Conservation (phyloP, 2,329 filamentous ascomycete species). For the Botryotinia calthae region DNA sequence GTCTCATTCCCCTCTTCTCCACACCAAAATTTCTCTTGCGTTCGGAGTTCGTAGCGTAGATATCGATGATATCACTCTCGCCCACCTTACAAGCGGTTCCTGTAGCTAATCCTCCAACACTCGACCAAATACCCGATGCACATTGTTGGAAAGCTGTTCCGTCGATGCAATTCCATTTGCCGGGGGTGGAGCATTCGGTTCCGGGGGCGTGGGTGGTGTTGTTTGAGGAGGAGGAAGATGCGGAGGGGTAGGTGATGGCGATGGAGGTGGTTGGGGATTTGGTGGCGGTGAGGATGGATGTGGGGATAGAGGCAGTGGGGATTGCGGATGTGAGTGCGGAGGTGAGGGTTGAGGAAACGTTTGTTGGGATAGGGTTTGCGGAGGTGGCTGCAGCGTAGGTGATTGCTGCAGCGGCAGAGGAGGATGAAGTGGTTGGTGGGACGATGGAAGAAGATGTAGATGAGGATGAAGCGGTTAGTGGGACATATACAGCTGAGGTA, state of each 20-base stretch:
- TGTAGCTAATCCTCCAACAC: conserved; percentile 41
- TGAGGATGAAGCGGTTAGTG: not conserved
- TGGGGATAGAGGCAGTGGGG: not conserved
- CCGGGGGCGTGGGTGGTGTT: conserved; percentile 37
- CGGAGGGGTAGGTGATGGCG: not conserved
- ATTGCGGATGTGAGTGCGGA: not conserved
- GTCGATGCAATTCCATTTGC: conserved; percentile 51
- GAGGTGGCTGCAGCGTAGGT: not conserved
- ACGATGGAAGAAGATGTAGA: not conserved
- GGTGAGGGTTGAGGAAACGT: not conserved
- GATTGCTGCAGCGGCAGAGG: not conserved
- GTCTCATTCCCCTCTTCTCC: not conserved
- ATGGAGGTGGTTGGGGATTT: not conserved
- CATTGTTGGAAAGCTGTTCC: conserved; percentile 52
- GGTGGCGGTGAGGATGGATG: not conserved
- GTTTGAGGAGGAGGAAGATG: not conserved
- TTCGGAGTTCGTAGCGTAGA: conserved; percentile 26
- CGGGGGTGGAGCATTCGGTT: conserved; percentile 46
- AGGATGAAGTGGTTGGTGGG: not conserved
- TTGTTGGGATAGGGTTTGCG: not conserved
- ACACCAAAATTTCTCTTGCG: not conserved
- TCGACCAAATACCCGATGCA: conserved; percentile 49
- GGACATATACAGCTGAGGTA: not conserved
- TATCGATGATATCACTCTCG: conserved; percentile 41
- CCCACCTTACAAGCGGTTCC: conserved; percentile 47